Base-by-base conservation (phyloP, 1,284 basidiomycete species). In the Tilletia setariae region DNA sequence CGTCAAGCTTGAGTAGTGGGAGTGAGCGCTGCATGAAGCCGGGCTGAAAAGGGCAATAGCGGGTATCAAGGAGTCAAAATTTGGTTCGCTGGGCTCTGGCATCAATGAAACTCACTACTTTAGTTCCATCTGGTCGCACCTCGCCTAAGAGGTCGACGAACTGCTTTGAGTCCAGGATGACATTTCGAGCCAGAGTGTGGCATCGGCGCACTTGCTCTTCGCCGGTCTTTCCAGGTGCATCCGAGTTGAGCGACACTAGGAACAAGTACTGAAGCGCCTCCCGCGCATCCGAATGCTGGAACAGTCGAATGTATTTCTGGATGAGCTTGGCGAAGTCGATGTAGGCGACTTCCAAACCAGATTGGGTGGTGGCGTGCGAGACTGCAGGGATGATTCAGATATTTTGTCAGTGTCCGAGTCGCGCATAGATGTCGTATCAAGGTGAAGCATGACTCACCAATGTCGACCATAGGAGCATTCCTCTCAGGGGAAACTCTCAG, bases 261-360 rank as follows among this genome's bases (percentile, higher is more conserved):
- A 94, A 95, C 46, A 97, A 90, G 78, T 99, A 98, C 84, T 98
- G 93, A 67, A 99, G 84, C 0, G 94, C 96, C 73, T 94, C 92
- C 76, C 91, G 90, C 0, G 94, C 90, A 76, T 96, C 94, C 86
- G 92, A 88, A 82, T 90, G 91, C 59, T 91, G 90, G 82, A 98
- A 96, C 67, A 90, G 91, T 43, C 92, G 89, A 63, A 96, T 89
- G 82, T 98, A 98, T 19, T 93, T 90, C 88, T 94, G 94, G 72
- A 96, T 88, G 43, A 98, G 83, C 25, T 92, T 91, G 1, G 92
- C 89, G 64, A 97, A 87, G 72, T 82, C 92, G 69, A 98, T 85
- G 15, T 77, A 82, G 2, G 83, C 76, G 2, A 80, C 70, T 68
- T 76, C 76, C 8, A 32, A 30, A 40, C 56, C 56, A 9, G 56